phyloP scores from a whole-genome alignment of 148 eudicot genomes.

The Persicaria tinctoria region DNA sequence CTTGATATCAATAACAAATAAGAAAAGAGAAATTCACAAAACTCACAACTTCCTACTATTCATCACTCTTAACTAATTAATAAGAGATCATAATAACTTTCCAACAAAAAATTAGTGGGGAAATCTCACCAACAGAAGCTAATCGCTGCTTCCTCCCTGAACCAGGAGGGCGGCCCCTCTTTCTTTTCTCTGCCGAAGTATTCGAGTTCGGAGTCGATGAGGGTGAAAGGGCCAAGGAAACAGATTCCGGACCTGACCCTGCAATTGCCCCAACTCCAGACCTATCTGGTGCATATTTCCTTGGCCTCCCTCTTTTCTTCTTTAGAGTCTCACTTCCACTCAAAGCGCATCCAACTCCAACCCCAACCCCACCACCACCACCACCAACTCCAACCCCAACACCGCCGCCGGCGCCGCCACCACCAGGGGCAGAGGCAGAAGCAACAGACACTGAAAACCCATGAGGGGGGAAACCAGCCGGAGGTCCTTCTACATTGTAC shows the following conservation, averaged over 20 bases:
- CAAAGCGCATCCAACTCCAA: constrained; percentile 10
- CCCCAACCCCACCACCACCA: constrained; percentile 14
- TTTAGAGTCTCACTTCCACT: constrained; percentile 49
- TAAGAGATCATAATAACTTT: not conserved
- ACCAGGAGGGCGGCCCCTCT: constrained; percentile 82
- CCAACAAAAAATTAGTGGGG: not conserved
- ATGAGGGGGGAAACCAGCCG: constrained; percentile 39
- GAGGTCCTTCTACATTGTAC: constrained; percentile 36
- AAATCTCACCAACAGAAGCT: constrained; percentile 63
- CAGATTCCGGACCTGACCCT: constrained; percentile 26
- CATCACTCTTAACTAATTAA: not conserved
- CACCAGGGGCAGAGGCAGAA: constrained; percentile 15
- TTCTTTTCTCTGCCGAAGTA: constrained; percentile 31
- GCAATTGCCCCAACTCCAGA: constrained; percentile 16
- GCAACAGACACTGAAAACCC: constrained; percentile 34
- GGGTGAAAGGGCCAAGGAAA: constrained; percentile 59
- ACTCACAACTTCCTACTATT: not conserved
- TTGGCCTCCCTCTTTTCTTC: constrained; percentile 96
- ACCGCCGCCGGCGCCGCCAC: constrained; percentile 11
- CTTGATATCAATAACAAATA: not conserved
- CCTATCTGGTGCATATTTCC: constrained; percentile 86
- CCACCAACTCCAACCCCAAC: not conserved
- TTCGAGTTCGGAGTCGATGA: constrained; percentile 38
- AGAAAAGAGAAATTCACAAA: not conserved
- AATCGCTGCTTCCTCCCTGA: constrained; percentile 88